Evolutionary conservation across 495 filamentous ascomycete species (phyloP).

Genomic region (Aspergillus ostianus): DNA sequence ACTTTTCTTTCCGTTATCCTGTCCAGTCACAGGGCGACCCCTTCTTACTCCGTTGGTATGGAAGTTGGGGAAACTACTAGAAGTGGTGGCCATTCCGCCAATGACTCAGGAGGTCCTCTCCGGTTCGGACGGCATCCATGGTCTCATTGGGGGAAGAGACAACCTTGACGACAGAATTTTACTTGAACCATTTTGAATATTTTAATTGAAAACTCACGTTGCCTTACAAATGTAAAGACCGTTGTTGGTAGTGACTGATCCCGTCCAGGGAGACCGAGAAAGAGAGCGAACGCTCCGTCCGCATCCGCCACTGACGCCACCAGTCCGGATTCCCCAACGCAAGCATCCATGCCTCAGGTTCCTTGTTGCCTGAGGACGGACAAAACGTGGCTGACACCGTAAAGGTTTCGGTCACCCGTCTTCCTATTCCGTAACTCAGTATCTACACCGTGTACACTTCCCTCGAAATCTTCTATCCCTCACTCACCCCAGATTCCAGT

Average conservation of each 20-base stretch:
- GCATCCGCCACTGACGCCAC: constrained; percentile 31
- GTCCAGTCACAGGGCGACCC: constrained; percentile 15
- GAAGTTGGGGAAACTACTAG: constrained; percentile 16
- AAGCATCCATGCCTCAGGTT: background rate
- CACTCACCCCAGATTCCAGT: background rate
- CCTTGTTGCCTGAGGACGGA: background rate
- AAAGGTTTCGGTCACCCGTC: too few relatives aligned
- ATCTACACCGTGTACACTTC: too few relatives aligned
- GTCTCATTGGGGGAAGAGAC: background rate
- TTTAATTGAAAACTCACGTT: background rate
- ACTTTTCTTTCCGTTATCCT: constrained; percentile 5
- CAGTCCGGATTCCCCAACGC: constrained; percentile 15
- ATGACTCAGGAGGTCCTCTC: constrained; percentile 11
- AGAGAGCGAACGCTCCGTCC: constrained; percentile 17
- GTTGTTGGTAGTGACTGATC: too few relatives aligned
- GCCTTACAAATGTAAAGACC: background rate
- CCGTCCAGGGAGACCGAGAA: too few relatives aligned
- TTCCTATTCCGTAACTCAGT: background rate
- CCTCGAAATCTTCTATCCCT: too few relatives aligned
- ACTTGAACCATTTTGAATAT: background rate
- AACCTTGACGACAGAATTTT: background rate
- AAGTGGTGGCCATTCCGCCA: background rate
- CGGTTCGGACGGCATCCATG: background rate
- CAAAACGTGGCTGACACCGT: background rate
- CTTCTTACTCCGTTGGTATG: constrained; percentile 11